Evolutionary conservation across 2,329 filamentous ascomycete genomes (phyloP), one percentile per base, ranked within the genome.

Genomic region (Neocucurbitaria cava): DNA sequence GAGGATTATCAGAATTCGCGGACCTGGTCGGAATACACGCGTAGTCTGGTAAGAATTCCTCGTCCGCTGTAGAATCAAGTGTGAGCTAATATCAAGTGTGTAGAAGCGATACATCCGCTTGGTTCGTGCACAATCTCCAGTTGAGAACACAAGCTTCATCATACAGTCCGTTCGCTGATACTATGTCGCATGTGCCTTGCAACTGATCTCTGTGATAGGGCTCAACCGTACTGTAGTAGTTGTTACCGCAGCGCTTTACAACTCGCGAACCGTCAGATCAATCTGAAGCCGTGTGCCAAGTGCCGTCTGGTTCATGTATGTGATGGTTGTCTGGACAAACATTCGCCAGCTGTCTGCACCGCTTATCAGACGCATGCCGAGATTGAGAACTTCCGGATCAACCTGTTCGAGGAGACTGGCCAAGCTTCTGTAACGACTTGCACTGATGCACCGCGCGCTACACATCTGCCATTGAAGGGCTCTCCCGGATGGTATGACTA

Each of bases 351-450:
- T 9, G 48, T 61, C 13, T 65, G 62, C 31, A 30, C 15, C 3
- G 36, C 40, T 6, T 62, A 58, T 28, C 49, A 56, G n/a, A 49
- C 21, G 10, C 51, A 52, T 26, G 46, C 46, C 23, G 44, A 46
- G 8, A 49, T 59, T 24, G 62, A 65, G 38, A 39, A 59, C 2
- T 65, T 65, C 46, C 59, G 62, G 17, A 55, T 56, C 45, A 38
- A 39, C 10, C 55, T 61, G 24, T 65, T 65, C 47, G 62, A 65
- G 45, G 62, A 65, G 35, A 62, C 56, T 4, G 55, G 53, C 8
- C 61, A 59, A 47, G 56, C 53, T 7, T 52, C 55, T 7, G 57
- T 57, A 5, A 46, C 61, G 15, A 58, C 51, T 11, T 65, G 57
- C 39, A 65, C 59, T 1, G 51, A 56, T n/a, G 43, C 49, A 21